Conservation (phyloP, 2,329 filamentous ascomycete species). For the Pseudopithomyces chartarum region DNA sequence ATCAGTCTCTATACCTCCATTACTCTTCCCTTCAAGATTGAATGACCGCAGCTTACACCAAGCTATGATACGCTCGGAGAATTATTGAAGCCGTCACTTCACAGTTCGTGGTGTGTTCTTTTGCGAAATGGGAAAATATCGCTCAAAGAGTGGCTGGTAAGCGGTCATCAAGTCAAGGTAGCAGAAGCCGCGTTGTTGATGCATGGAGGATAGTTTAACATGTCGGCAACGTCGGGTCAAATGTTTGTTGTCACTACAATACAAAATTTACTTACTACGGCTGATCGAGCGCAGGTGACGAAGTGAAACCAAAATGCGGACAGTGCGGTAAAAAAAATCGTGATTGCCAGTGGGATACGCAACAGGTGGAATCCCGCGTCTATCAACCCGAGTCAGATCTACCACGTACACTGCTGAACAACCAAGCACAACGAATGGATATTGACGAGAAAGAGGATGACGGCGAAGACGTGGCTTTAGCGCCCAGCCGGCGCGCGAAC, state of each 20-base stretch:
- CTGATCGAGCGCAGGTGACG: constrained; percentile 27
- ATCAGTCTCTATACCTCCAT: too few species aligned
- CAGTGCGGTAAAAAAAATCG: constrained; percentile 40
- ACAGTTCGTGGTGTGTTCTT: too few species aligned
- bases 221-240: constrained; percentile 40
- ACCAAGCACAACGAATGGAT: constrained; percentile 20
- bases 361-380: constrained; percentile 31
- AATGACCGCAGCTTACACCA: too few species aligned
- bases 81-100: too few species aligned
- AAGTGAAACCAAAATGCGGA: constrained; percentile 32
- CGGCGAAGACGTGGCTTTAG: neutral
- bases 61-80: too few species aligned
- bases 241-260: constrained; percentile 21
- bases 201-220: constrained; percentile 24
- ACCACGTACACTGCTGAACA: constrained; percentile 17
- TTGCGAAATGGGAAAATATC: constrained; percentile 32
- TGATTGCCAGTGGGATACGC: constrained; percentile 36
- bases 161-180: constrained; percentile 6
- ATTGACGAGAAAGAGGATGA: constrained; percentile 16
- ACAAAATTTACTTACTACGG: neutral
- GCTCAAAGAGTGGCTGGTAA: constrained; percentile 39
- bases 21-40: too few species aligned
- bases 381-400: constrained; percentile 27
- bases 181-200: constrained; percentile 1
- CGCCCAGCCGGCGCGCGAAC: neutral